Evolutionary conservation across 140 eudicot species (phyloP), one percentile per base, ranked within the genome.

Genomic region (Stevia rebaudiana): DNA sequence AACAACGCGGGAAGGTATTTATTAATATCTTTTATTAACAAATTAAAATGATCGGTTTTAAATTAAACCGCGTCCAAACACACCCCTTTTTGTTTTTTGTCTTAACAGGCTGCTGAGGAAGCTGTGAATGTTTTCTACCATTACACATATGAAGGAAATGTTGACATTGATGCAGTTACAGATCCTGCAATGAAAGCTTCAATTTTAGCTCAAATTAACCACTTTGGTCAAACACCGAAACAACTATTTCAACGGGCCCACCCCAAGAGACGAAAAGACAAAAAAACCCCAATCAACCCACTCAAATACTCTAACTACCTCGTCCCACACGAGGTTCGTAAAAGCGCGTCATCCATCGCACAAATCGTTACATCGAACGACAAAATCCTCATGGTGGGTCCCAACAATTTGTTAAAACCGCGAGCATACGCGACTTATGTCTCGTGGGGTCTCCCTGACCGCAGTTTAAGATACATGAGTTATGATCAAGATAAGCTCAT

Each of bases 181-280:
- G 98, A 92, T 72, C 95, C 98, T 36, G 89, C 98, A 28, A 64
- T 92, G 96, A 92, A 92, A 74, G 98, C 98, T 16, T 92, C 98
- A 17, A 92, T 92, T 65, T 75, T 92, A 15, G 98, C 98, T 9
- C 98, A 92, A 76, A 92, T 92, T 44, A 92, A 92, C 68, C 96
- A 92, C 80, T 92, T 92, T 13, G 98, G 98, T 9, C 98, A 92
- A 69, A 92, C 98, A 33, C 98, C 98, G 0, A 92, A 88, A 42
- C 98, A 92, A 49, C 74, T 92, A 23, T 88, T 88, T 71, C 82
- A 75, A 67, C 79, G 84, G 76, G 94, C 98, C 67, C 98, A 92
- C 46, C 78, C 80, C 8, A 92, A 81, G 71, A 73, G 96, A 56
- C 83, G 77, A 48, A 61, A 79, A 23, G 87, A 83, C 23, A 76